Evolutionary conservation across 306 rosid species (phyloP).

Genomic region (Cucurbita maxima): DNA sequence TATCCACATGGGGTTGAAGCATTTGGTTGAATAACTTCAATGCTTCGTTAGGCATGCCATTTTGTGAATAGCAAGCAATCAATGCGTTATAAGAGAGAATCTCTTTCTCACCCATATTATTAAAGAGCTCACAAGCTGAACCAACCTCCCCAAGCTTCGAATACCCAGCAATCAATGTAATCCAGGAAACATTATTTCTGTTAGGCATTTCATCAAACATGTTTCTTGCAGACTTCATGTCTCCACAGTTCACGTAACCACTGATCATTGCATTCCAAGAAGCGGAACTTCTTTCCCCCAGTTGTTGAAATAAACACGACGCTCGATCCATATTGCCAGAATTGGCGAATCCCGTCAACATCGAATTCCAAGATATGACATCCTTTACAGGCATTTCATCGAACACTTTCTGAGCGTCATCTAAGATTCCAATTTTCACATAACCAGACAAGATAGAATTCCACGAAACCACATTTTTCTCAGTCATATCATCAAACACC

Average conservation of each 20-base stretch:
- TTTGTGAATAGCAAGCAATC: conserved; percentile 70
- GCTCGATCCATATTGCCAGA: conserved; percentile 42
- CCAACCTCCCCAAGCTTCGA: conserved; percentile 46
- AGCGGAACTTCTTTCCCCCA: conserved; percentile 41
- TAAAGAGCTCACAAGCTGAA: conserved; percentile 41
- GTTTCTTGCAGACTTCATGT: conserved; percentile 29
- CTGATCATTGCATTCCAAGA: conserved; percentile 68
- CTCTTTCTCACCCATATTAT: conserved; percentile 33
- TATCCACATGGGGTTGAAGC: conserved; percentile 20
- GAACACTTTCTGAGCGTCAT: conserved; percentile 32
- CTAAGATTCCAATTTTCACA: conserved; percentile 37
- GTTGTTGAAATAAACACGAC: conserved; percentile 29
- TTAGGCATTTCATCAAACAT: conserved; percentile 37
- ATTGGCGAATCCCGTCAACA: conserved; percentile 47
- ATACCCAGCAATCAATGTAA: conserved; percentile 53
- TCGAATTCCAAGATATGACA: conserved; percentile 63
- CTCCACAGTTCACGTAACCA: conserved; percentile 38
- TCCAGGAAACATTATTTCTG: conserved; percentile 45
- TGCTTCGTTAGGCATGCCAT: conserved; percentile 49
- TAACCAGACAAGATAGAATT: conserved; percentile 53
- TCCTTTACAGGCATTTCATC: conserved; percentile 44
- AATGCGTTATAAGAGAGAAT: conserved; percentile 37
- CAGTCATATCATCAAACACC: conserved; percentile 48
- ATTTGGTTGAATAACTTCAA: conserved; percentile 42
- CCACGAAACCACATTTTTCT: conserved; percentile 68